Evolutionary conservation across 2,329 filamentous ascomycete genomes (phyloP).

Genomic region (Tolypocladium guangdongense): DNA sequence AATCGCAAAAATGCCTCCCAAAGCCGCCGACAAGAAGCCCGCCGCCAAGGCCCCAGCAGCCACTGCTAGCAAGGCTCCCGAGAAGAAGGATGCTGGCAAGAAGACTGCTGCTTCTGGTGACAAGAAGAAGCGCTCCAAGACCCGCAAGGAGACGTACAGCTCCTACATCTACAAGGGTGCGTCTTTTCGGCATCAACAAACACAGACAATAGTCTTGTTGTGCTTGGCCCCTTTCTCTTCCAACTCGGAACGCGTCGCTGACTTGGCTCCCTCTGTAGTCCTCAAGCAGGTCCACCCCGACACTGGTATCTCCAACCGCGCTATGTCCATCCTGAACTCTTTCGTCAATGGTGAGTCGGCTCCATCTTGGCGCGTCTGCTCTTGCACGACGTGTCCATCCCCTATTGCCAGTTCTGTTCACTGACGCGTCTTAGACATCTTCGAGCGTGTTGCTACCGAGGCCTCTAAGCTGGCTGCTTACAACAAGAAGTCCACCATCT

Average conservation of each 20-base stretch:
- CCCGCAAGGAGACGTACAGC: slow-evolving; percentile 99
- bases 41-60: slow-evolving; percentile 88
- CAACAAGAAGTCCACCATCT: slow-evolving; percentile 99
- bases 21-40: slow-evolving; percentile 98
- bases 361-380: background rate
- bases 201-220: too few species aligned
- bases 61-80: slow-evolving; percentile 56
- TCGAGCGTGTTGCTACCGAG: slow-evolving; percentile 97
- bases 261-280: slow-evolving; percentile 42
- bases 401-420: background rate
- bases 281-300: slow-evolving; percentile 99
- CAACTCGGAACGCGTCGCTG: background rate
- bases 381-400: background rate
- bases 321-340: slow-evolving; percentile 99
- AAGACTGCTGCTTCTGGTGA: slow-evolving; percentile 94
- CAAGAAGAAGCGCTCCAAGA: slow-evolving; percentile 99
- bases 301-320: slow-evolving; percentile 99
- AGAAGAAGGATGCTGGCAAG: slow-evolving; percentile 99
- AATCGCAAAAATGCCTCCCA: slow-evolving; percentile 78
- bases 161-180: slow-evolving; percentile 99
- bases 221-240: background rate
- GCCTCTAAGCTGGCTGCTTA: slow-evolving; percentile 98
- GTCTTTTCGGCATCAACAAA: slow-evolving; percentile 6
- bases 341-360: slow-evolving; percentile 83
- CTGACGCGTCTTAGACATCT: slow-evolving; percentile 59